Conservation (phyloP, 176 grass and related monocot genomes). For the Ananas comosus region DNA sequence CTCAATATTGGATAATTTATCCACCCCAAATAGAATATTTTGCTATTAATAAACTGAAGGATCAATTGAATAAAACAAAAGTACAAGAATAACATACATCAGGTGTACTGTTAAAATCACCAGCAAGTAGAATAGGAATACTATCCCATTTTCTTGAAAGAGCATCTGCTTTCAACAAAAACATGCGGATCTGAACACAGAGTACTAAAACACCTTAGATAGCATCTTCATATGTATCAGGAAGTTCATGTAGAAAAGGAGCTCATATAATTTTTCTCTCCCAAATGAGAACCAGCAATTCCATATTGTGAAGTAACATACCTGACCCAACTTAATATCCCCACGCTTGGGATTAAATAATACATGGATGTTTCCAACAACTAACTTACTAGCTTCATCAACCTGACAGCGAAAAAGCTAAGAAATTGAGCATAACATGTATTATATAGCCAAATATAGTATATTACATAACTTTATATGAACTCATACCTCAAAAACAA, state of each 20-base stretch:
- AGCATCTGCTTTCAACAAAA: conserved; percentile 49
- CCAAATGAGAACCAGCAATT: not conserved
- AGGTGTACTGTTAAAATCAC: conserved; percentile 96
- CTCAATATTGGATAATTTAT: too few relatives aligned
- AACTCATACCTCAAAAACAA: conserved; percentile 85
- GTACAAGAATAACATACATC: conserved; percentile 38
- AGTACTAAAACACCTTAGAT: conserved; percentile 5
- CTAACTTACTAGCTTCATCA: conserved; percentile 42
- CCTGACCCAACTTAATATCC: conserved; percentile 93
- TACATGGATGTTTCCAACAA: conserved; percentile 84
- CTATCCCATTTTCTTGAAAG: conserved; percentile 72
- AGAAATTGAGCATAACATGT: not conserved
- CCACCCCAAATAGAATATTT: conserved; percentile 9
- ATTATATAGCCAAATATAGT: not conserved
- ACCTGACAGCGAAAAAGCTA: conserved; percentile 25
- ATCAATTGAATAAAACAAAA: not conserved
- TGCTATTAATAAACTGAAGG: not conserved
- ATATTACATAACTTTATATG: conserved; percentile 3
- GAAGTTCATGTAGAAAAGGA: not conserved
- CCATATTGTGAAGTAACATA: conserved; percentile 20
- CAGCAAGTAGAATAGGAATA: conserved; percentile 84
- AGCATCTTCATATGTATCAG: not conserved
- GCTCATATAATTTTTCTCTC: not conserved
- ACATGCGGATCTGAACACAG: conserved; percentile 54
- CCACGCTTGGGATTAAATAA: conserved; percentile 81